Evolutionary conservation across 345 rosid genomes (phyloP).

Genomic region (Syzygium grande): DNA sequence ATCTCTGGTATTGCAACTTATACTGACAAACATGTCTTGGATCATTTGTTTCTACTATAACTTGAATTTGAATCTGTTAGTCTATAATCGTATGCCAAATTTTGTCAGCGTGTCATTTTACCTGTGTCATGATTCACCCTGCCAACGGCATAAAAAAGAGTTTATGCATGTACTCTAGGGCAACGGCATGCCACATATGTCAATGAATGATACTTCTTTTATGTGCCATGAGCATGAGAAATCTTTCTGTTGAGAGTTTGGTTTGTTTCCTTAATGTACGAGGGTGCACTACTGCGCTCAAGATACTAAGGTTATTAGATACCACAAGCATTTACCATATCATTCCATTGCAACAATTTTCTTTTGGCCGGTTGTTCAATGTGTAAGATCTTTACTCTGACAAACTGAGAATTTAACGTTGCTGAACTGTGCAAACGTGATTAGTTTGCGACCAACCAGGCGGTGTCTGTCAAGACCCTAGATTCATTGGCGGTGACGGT

Average conservation of each 20-base stretch:
- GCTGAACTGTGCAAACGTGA: background rate
- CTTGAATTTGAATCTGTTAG: no score
- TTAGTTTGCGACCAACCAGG: constrained; percentile 48
- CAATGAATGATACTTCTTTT: background rate
- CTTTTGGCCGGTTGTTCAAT: background rate
- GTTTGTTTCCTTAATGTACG: background rate
- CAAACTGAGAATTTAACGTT: background rate
- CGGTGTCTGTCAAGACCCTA: constrained; percentile 50
- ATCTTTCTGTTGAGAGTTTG: background rate
- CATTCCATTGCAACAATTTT: background rate
- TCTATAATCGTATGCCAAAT: no score
- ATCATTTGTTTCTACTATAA: no score
- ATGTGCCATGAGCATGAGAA: background rate
- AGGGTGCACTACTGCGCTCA: background rate
- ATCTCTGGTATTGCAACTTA: background rate
- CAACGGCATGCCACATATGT: background rate
- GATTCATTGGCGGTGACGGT: constrained; percentile 56
- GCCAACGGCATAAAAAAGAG: no score
- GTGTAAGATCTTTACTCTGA: background rate
- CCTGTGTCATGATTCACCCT: no score
- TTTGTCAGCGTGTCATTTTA: no score
- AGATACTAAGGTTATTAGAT: background rate
- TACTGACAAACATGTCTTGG: background rate
- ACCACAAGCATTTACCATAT: background rate
- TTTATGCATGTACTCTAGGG: background rate